phyloP scores from a whole-genome alignment of 1,284 basidiomycete genomes.

The Crucibulum parvulum region DNA sequence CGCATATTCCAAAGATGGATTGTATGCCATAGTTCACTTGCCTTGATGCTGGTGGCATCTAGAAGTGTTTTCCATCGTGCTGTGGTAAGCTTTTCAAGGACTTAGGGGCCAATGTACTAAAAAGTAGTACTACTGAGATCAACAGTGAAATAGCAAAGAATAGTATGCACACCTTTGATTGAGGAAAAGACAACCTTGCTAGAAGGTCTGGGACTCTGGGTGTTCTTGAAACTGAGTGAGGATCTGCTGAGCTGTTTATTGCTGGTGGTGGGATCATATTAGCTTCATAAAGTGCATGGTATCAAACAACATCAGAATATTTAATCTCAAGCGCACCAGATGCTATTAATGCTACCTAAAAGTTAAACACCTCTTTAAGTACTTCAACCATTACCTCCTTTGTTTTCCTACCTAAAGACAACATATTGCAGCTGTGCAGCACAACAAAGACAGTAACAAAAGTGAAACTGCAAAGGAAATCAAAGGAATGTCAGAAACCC shows the following conservation, averaged over 20 bases:
- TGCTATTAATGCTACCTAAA: no score
- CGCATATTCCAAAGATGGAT: slow-evolving; percentile 1
- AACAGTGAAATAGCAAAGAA: slow-evolving; percentile 9
- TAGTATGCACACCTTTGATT: slow-evolving; percentile 80
- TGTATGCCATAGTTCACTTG: slow-evolving; percentile 32
- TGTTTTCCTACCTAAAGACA: no score
- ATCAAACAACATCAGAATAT: no score
- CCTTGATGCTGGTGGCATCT: slow-evolving; percentile 92
- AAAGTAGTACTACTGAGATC: slow-evolving; percentile 1
- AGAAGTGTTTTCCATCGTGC: slow-evolving; percentile 98
- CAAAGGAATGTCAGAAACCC: no score
- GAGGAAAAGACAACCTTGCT: slow-evolving; percentile 84
- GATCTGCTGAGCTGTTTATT: slow-evolving; percentile 90
- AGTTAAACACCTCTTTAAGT: no score
- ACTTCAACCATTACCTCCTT: no score
- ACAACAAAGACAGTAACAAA: no score
- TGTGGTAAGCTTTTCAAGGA: slow-evolving; percentile 92
- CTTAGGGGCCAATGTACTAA: slow-evolving; percentile 94
- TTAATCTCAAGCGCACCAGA: no score
- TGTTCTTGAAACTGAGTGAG: slow-evolving; percentile 97
- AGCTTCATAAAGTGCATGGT: no score
- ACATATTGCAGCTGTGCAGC: no score
- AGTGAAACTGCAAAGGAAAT: no score
- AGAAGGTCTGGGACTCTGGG: slow-evolving; percentile 96
- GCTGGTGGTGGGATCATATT: slow-evolving; percentile 64